Evolutionary conservation across 2,329 filamentous ascomycete genomes (phyloP), one percentile per base, ranked within the genome.

Genomic region (Arthrinium phaeospermum): DNA sequence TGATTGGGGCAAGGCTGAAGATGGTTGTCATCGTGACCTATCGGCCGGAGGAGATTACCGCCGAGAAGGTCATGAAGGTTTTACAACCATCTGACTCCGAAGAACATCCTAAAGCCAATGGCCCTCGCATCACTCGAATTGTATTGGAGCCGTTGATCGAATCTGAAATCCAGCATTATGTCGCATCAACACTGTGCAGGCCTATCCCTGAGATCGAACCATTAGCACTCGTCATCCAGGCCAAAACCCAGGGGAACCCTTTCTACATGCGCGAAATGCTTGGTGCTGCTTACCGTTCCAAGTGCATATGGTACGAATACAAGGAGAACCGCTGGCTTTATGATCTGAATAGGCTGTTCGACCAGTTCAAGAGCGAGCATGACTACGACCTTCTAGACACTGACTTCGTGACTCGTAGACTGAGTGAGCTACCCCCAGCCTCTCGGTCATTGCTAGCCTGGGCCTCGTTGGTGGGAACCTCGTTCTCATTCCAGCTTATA

Each of bases 261-360:
- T 98, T 98, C 78, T 97, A 96, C 78, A 93, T 98, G 81, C 89
- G 94, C 71, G 94, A 98, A 82, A 97, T 98, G 89, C 88, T 98
- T 5, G 94, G 94, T 78, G 92, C 93, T 3, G 97, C 94, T 80
- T 92, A 97, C 80, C 91, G 94, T 53, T 96, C 94, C 79, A 92
- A 92, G 76, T 97, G 94, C 80, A 93, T 98, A 69, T 97, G 92
- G 89, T 98, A 97, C 81, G 94, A 95, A 74, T 98, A 96, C 87
- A 91, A 91, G 76, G 90, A 92, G 75, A 93, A 91, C 67, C 88
- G 89, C 67, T 98, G 96, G 96, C 88, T 92, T 64, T 98, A 92
- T 79, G 93, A 97, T 78, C 84, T 98, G 14, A 95, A 98, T 81
- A 91, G 89, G 75, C 90, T 98, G 1, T 98, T 98, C 78, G 91